Percentiles rank a stretch among this genome's conserved stretches.
These are phyloP conservation scores for Leccinum fibrillosum DNA, from an alignment of 768 basidiomycete species.

Conservation along the genomic window DNA sequence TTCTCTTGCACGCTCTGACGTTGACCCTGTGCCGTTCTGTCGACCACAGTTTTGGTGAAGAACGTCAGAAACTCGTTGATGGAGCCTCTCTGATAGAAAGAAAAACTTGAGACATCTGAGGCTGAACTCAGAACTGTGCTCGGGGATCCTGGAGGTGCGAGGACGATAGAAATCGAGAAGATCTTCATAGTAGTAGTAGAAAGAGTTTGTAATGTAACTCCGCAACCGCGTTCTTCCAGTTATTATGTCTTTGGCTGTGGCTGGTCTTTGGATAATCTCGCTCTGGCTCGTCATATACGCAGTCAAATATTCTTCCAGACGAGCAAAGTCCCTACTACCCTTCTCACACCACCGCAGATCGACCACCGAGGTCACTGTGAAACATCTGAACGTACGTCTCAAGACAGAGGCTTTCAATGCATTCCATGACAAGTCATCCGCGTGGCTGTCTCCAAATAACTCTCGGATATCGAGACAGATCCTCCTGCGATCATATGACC, in stretches of 20 bases:
- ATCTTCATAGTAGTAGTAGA: conserved; percentile 67
- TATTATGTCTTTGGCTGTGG: conserved; percentile 24
- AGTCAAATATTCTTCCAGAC: conserved; percentile 19
- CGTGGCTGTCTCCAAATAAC: conserved; percentile 31
- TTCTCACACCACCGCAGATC: conserved; percentile 19
- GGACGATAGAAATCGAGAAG: conserved; percentile 72
- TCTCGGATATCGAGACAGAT: conserved; percentile 23
- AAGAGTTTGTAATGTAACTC: conserved; percentile 5
- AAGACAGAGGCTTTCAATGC: conserved; percentile 51
- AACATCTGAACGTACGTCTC: conserved; percentile 32
- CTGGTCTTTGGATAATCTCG: conserved; percentile 18
- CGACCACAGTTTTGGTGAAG: conserved; percentile 89
- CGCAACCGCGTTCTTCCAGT: not conserved
- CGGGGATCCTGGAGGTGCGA: conserved; percentile 61
- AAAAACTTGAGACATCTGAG: conserved; percentile 84
- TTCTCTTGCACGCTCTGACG: conserved; percentile 95
- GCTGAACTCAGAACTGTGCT: conserved; percentile 64
- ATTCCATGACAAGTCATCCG: conserved; percentile 43
- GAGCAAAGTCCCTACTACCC: conserved; percentile 20
- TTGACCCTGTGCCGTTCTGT: conserved; percentile 82
- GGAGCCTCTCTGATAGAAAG: conserved; percentile 88
- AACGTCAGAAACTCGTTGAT: conserved; percentile 92
- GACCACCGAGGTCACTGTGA: conserved; percentile 22
- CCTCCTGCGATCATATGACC: conserved; percentile 44
- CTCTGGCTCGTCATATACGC: conserved; percentile 28